These are phyloP conservation scores for Elymus sibiricus DNA, from an alignment of 176 grass and related monocot species.

Conservation along the genomic window DNA sequence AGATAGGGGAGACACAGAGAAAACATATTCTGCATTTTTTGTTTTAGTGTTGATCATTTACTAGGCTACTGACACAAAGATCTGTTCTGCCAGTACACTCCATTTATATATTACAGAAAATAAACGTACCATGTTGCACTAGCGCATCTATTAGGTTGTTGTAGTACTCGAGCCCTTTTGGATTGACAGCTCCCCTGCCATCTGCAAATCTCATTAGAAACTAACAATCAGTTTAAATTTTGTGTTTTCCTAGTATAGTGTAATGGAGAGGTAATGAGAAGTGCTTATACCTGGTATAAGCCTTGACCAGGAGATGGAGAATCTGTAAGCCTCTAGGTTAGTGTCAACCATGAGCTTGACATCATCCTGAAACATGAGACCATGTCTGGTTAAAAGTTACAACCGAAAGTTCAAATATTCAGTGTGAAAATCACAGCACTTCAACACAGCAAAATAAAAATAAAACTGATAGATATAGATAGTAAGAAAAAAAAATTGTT, in stretches of 20 bases:
- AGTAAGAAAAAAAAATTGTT: not conserved
- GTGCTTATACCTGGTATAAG: slow-evolving; percentile 47
- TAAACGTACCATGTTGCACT: slow-evolving; percentile 37
- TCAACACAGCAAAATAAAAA: not conserved
- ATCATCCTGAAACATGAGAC: slow-evolving; percentile 54
- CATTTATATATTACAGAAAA: not conserved
- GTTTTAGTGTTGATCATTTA: not conserved
- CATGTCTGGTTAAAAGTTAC: not conserved
- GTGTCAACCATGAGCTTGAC: slow-evolving; percentile 49
- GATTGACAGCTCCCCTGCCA: slow-evolving; percentile 65
- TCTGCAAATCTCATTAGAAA: slow-evolving; percentile 18
- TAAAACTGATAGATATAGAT: not conserved
- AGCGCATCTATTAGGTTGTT: slow-evolving; percentile 66
- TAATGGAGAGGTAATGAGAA: not conserved
- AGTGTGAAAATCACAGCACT: not conserved
- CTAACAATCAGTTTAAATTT: not conserved
- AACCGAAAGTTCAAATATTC: not conserved
- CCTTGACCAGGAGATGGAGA: slow-evolving; percentile 85
- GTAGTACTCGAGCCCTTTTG: slow-evolving; percentile 63
- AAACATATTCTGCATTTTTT: not conserved
- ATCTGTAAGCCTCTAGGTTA: slow-evolving; percentile 64
- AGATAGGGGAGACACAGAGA: not conserved
- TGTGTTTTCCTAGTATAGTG: not conserved
- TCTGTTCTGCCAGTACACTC: not conserved
- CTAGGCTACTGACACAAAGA: not conserved